A percentile compares a stretch with the other conserved stretches of the same genome.
Evolutionary conservation across 75 land plant species (phyloP).

Genomic region (Larix kaempferi): DNA sequence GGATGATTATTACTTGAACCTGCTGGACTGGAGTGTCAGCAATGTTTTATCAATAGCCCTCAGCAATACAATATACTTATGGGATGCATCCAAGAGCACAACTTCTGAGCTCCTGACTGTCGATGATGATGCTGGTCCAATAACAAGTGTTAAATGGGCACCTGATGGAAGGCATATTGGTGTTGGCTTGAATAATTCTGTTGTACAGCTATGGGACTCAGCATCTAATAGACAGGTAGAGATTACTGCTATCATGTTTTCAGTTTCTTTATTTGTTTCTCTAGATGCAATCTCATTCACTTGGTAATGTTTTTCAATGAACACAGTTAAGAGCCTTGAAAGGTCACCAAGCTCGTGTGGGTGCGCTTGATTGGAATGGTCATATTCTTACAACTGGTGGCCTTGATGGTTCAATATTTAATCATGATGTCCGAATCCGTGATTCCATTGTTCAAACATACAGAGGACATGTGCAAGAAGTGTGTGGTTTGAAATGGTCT

Average conservation of each 20-base stretch:
- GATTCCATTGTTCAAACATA: conserved; percentile 36
- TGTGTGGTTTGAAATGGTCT: conserved; percentile 82
- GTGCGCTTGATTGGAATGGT: conserved; percentile 69
- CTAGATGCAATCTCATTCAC: background rate
- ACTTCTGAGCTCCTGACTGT: conserved; percentile 68
- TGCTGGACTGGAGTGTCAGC: conserved; percentile 83
- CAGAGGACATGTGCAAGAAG: conserved; percentile 60
- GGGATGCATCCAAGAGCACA: conserved; percentile 66
- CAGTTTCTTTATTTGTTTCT: background rate
- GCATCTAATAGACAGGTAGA: conserved; percentile 29
- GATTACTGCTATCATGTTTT: conserved; percentile 2
- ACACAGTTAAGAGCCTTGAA: conserved; percentile 58
- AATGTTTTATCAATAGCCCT: conserved; percentile 84
- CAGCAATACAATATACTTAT: conserved; percentile 68
- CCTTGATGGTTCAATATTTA: conserved; percentile 55
- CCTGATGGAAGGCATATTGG: conserved; percentile 79
- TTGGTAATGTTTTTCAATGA: background rate
- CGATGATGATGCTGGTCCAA: conserved; percentile 74
- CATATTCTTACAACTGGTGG: conserved; percentile 78
- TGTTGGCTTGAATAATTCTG: conserved; percentile 67
- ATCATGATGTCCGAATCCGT: conserved; percentile 64
- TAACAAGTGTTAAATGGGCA: conserved; percentile 90
- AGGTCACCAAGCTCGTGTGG: conserved; percentile 71
- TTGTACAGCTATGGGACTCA: conserved; percentile 86
- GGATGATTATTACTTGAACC: conserved; percentile 88